Evolutionary conservation across 2,329 filamentous ascomycete genomes (phyloP), one percentile per base, ranked within the genome.

Genomic region (Neurospora sp.): DNA sequence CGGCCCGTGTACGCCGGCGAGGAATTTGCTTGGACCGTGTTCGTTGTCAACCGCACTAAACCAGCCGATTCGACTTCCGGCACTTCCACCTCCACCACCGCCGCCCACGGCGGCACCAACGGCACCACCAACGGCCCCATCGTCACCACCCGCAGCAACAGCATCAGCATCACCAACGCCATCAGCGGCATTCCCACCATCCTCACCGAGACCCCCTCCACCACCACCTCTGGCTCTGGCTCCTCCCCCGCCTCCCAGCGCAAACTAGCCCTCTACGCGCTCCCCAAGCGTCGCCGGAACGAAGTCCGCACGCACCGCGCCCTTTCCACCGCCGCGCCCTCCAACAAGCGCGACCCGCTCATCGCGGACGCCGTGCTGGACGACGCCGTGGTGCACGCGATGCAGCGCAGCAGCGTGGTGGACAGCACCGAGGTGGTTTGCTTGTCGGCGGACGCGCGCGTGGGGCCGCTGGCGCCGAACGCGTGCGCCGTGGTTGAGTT

Each of bases 401-500:
- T 91, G 82, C 91, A 93, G 77, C 87, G 87, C 77, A 88, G 85
- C 76, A 87, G 88, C 19, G 81, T 85, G 36, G 81, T 89, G 36
- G 90, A 92, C 70, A 81, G 84, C 10, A 85, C 89, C 2, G 90
- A 93, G 73, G 80, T 94, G 39, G 83, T 93, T n/a, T 93, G 90
- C 75, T 81, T 94, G 67, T 93, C 89, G 70, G 89, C 91, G 4
- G 91, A 94, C 78, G 87, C 90, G 33, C 84, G 91, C 39, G 86
- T 94, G 38, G 92, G 92, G 0, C 91, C 91, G 39, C 81, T 96
- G 43, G 86, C 89, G 36, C 88, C 92, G 0, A 88, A 87, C 2
- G 89, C 91, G 9, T 94, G 91, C 76, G 91, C 93, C 75, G 90
- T 90, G 43, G 89, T 88, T 1, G 90, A 92, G 77, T 78, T 95